These are phyloP conservation scores for Austroboletus novae-zelandiae DNA, from an alignment of 1,284 basidiomycete species.

Conservation along the genomic window DNA sequence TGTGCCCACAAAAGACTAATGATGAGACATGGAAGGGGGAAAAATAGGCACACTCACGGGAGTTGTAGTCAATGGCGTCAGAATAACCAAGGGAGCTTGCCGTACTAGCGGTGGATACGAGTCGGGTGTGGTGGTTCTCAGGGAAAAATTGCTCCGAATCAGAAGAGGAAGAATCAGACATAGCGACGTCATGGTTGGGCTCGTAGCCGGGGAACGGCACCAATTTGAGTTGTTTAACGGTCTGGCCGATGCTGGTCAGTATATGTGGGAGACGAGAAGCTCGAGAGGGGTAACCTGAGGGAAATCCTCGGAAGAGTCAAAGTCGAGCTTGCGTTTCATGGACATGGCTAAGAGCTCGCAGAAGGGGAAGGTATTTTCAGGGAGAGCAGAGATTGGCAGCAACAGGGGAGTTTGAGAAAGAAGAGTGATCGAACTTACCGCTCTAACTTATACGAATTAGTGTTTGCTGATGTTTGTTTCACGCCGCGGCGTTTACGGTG, in stretches of 20 bases:
- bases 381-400: conserved; percentile 9
- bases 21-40: neutral
- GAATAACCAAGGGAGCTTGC: conserved; percentile 46
- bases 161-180: conserved; percentile 55
- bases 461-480: conserved; percentile 29
- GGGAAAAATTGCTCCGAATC: conserved; percentile 54
- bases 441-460: conserved; percentile 31
- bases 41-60: conserved; percentile 32
- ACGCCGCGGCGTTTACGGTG: conserved; percentile 21
- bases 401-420: conserved; percentile 27
- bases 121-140: conserved; percentile 58
- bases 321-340: conserved; percentile 70
- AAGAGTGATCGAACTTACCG: conserved; percentile 18
- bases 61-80: conserved; percentile 35
- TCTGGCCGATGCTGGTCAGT: conserved; percentile 34
- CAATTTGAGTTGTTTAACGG: conserved; percentile 67
- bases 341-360: conserved; percentile 45
- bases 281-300: conserved; percentile 38
- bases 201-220: conserved; percentile 67
- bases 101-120: conserved; percentile 60
- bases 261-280: conserved; percentile 17
- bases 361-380: conserved; percentile 23
- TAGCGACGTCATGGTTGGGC: conserved; percentile 60
- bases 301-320: conserved; percentile 52
- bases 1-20: conserved; percentile 17